A percentile compares a stretch with the other conserved stretches of the same genome.
Conservation (phyloP, 352 stramenopile genomes). For the Phytophthora macrochlamydospora region DNA sequence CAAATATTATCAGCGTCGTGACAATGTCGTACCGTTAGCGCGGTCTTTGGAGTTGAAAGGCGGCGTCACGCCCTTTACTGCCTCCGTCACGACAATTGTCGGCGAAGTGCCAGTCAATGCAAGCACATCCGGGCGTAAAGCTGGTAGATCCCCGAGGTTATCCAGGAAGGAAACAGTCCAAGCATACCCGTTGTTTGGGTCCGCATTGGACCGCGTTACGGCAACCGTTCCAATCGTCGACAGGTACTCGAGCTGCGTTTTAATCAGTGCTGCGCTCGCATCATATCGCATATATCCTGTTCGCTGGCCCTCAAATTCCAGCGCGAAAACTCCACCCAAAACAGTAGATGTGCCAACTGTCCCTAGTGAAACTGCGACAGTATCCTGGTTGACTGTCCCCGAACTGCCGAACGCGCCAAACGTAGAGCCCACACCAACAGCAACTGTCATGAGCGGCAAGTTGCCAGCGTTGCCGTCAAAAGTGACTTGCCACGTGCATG, state of each 20-base stretch:
- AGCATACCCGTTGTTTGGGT: conserved; percentile 92
- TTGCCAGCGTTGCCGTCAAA: conserved; percentile 95
- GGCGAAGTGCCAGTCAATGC: conserved; percentile 91
- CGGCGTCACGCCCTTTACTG: conserved; percentile 76
- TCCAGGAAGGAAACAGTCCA: conserved; percentile 95
- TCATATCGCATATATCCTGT: conserved; percentile 93
- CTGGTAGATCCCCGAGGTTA: conserved; percentile 87
- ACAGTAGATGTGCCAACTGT: conserved; percentile 55
- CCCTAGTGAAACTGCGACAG: conserved; percentile 44
- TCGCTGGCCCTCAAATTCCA: conserved; percentile 87
- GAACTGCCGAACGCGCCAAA: conserved; percentile 46
- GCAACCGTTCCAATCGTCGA: conserved; percentile 88
- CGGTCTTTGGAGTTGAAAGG: conserved; percentile 92
- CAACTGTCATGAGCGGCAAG: conserved; percentile 62
- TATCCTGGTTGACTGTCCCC: conserved; percentile 44
- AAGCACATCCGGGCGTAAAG: conserved; percentile 78
- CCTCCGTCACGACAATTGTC: conserved; percentile 78
- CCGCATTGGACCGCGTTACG: conserved; percentile 82
- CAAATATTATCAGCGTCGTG: not conserved
- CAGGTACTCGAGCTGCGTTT: conserved; percentile 90
- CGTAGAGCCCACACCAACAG: conserved; percentile 39
- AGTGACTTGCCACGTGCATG: conserved; percentile 92
- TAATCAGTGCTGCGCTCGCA: conserved; percentile 85
- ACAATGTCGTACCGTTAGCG: conserved; percentile 56
- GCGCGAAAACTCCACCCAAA: conserved; percentile 83